A percentile compares a stretch with the other conserved stretches of the same genome.
These are phyloP conservation scores for Prosopis cineraria DNA, from an alignment of 306 rosid species.

Conservation along the genomic window DNA sequence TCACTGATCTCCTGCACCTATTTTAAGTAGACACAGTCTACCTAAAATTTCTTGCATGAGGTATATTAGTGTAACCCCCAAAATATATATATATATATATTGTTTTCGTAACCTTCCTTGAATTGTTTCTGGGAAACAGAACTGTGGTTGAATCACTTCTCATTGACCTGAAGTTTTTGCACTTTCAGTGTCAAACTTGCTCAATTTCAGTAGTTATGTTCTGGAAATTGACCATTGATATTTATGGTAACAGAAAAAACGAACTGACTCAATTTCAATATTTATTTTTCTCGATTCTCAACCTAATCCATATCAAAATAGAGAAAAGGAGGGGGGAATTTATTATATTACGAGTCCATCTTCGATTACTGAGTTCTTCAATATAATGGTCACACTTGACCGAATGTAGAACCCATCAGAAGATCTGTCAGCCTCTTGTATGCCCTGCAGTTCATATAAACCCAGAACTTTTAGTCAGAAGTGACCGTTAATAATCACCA, in stretches of 20 bases:
- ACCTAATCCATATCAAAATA: slow-evolving; percentile 24
- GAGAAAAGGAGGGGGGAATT: slow-evolving; percentile 1
- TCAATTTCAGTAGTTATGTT: background rate
- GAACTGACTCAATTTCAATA: background rate
- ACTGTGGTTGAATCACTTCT: background rate
- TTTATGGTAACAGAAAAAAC: background rate
- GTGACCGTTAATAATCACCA: background rate
- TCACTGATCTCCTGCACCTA: background rate
- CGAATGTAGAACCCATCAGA: slow-evolving; percentile 74
- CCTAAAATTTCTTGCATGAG: background rate
- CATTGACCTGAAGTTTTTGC: background rate
- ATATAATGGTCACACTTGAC: slow-evolving; percentile 58
- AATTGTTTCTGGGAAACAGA: background rate
- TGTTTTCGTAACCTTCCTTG: background rate
- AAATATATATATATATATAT: no score
- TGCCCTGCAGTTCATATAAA: slow-evolving; percentile 47
- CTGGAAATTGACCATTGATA: background rate
- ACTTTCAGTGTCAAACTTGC: background rate
- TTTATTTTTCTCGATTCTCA: slow-evolving; percentile 23
- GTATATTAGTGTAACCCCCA: background rate
- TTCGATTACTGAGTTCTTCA: slow-evolving; percentile 58
- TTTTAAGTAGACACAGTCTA: background rate
- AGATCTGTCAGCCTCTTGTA: slow-evolving; percentile 80
- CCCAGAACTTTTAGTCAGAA: background rate
- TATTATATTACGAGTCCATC: slow-evolving; percentile 58